Base-by-base conservation (phyloP, 169 alveolate species). In the Plasmodium ovale region DNA sequence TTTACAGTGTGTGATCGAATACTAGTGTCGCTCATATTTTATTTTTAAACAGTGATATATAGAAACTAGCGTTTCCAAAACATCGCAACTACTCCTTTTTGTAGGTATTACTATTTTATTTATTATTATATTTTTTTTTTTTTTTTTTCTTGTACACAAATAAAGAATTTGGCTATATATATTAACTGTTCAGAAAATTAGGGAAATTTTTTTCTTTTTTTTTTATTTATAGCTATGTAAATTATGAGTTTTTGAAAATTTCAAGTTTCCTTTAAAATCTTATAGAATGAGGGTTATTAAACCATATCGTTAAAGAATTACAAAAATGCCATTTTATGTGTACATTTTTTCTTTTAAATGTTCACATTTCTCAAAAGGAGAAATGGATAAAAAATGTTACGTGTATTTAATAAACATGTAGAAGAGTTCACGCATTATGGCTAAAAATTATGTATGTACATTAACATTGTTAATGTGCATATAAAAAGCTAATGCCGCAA, bases 371-470 rank as follows among this genome's bases (percentile, higher is more conserved):
- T 73, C 62, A 12, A 19, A 73, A 58, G 25, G 47, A 59, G 35
- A 39, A 19, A 73, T 56, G 21, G 35, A 73, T 10, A 39, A 58
- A 72, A 73, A 33, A 35, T 10, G 23, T n/a, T 72, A 56, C 59
- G 53, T 1, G 21, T 49, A 73, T 12, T n/a, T 64, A 58, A 56
- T 6, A 33, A 58, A 19, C 14, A 73, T 58, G 39, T 59, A 25
- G 42, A 56, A 73, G 54, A 21, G 54, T 51, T 59, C 3, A 42
- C 35, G 19, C 59, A 37, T 33, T 19, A 25, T 37, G 67, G 42
- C 56, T 21, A 73, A 73, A 58, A 12, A 72, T 54, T 72, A 71
- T 71, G 87, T 73, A 73, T 53, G 56, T 73, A 73, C 87, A 73
- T 73, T 59, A 39, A 58, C 35, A 54, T 37, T 14, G n/a, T 72